Conservation (phyloP, 805 yeast genomes). For the Lipomyces sp. region DNA sequence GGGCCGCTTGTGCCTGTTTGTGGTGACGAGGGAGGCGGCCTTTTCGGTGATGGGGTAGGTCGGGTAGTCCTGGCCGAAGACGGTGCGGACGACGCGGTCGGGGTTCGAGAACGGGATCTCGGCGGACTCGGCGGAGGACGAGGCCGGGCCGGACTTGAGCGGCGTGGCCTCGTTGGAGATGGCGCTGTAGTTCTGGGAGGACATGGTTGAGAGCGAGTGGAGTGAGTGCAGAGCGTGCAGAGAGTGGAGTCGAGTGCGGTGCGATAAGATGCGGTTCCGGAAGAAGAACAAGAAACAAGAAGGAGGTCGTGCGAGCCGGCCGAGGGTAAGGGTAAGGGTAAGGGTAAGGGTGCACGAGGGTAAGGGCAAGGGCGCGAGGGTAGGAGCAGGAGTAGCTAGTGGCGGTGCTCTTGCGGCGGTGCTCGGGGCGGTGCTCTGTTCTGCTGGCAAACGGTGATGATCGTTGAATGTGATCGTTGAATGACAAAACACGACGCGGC, state of each 20-base stretch:
- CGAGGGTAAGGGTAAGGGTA: too few relatives aligned
- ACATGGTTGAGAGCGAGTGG: slow-evolving; percentile 10
- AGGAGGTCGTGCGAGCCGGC: too few relatives aligned
- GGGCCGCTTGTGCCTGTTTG: slow-evolving; percentile 29
- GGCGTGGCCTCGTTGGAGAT: slow-evolving; percentile 23
- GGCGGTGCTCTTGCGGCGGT: not conserved
- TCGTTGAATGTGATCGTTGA: too few relatives aligned
- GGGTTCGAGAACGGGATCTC: slow-evolving; percentile 15
- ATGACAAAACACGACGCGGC: too few relatives aligned
- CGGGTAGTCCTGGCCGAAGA: slow-evolving; percentile 22
- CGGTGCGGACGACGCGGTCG: slow-evolving; percentile 19
- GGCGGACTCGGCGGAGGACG: slow-evolving; percentile 3
- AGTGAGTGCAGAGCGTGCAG: too few relatives aligned
- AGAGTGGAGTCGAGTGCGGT: not conserved
- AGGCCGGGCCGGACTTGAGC: not conserved
- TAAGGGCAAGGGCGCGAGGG: too few relatives aligned
- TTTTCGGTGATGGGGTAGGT: slow-evolving; percentile 22
- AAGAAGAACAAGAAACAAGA: too few relatives aligned
- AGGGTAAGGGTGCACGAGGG: too few relatives aligned
- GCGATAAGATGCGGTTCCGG: too few relatives aligned
- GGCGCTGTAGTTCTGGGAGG: slow-evolving; percentile 17
- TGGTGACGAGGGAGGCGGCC: slow-evolving; percentile 27
- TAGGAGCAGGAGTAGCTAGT: not conserved
- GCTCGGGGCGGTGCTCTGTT: too few relatives aligned
- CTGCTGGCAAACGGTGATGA: too few relatives aligned